These are phyloP conservation scores for Parachaetomium inaequale DNA, from an alignment of 495 filamentous ascomycete genomes.

Conservation along the genomic window DNA sequence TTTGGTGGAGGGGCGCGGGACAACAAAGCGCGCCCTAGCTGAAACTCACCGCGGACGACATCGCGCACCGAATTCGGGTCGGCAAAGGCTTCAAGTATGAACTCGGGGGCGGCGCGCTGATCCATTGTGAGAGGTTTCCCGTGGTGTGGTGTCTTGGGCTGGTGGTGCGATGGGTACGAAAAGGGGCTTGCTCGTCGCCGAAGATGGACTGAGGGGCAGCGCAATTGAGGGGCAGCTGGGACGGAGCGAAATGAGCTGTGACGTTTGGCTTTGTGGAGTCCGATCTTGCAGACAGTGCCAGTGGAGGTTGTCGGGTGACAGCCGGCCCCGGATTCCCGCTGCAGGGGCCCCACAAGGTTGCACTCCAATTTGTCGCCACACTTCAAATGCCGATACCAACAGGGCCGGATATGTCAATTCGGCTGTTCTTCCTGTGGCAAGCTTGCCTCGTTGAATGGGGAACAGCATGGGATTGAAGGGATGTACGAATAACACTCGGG, in stretches of 20 bases:
- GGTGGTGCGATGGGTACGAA: not conserved
- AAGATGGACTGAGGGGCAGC: constrained; percentile 12
- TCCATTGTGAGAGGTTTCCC: constrained; percentile 41
- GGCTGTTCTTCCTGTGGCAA: not conserved
- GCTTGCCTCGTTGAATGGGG: not conserved
- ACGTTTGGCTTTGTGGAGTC: constrained; percentile 8
- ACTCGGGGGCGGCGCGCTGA: constrained; percentile 65
- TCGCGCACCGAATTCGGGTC: constrained; percentile 81
- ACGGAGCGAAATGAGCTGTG: constrained; percentile 16
- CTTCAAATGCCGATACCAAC: constrained; percentile 8
- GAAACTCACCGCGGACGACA: constrained; percentile 74
- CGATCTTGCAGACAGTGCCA: not conserved
- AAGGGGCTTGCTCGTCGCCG: not conserved
- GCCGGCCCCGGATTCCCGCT: constrained; percentile 5
- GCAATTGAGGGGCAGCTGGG: constrained; percentile 13
- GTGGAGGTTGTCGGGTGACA: too few species aligned
- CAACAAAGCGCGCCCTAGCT: not conserved
- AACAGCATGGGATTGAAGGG: too few species aligned
- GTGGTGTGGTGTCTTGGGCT: not conserved
- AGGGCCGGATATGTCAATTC: not conserved
- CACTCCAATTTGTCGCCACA: not conserved
- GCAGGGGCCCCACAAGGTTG: not conserved
- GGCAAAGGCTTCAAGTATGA: constrained; percentile 79
- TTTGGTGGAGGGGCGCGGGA: not conserved
- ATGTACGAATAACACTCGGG: too few species aligned